Conservation (phyloP, 805 yeast genomes). For the Starmerella sp. region DNA sequence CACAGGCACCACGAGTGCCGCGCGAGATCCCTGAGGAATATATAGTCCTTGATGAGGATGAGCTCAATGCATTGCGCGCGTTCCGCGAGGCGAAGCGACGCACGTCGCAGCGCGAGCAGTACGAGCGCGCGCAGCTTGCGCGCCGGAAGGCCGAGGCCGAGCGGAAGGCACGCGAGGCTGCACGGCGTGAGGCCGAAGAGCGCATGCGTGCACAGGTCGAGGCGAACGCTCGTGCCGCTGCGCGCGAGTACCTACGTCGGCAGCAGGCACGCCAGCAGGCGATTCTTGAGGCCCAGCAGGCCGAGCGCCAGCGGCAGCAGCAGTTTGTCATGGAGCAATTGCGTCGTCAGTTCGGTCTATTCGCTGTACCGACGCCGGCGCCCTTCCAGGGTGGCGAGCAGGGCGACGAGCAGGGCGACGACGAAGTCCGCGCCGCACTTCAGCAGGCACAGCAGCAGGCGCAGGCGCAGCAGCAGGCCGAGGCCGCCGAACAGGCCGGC, state of each 20-base stretch:
- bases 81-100: conserved; percentile 7
- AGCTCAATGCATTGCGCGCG: conserved; percentile 11
- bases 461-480: background rate
- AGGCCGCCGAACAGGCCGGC: background rate
- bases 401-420: background rate
- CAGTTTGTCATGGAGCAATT: conserved; percentile 16
- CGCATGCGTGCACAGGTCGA: conserved; percentile 8
- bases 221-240: conserved; percentile 16
- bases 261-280: conserved; percentile 13
- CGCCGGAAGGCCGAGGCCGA: conserved; percentile 9
- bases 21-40: conserved; percentile 6
- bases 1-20: background rate
- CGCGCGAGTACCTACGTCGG: conserved; percentile 12
- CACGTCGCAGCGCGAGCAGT: conserved; percentile 1
- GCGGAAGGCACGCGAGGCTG: conserved; percentile 6
- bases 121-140: conserved; percentile 9
- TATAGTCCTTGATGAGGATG: conserved; percentile 12
- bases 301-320: conserved; percentile 14
- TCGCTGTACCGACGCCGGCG: conserved; percentile 6
- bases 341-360: conserved; percentile 12
- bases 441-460: background rate
- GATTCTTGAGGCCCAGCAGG: conserved; percentile 10
- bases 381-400: conserved; percentile 2
- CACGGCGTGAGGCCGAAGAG: conserved; percentile 4
- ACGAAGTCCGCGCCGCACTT: background rate